Evolutionary conservation across 306 rosid genomes (phyloP), one percentile per base, ranked within the genome.

Genomic region (Acmispon strigosus): DNA sequence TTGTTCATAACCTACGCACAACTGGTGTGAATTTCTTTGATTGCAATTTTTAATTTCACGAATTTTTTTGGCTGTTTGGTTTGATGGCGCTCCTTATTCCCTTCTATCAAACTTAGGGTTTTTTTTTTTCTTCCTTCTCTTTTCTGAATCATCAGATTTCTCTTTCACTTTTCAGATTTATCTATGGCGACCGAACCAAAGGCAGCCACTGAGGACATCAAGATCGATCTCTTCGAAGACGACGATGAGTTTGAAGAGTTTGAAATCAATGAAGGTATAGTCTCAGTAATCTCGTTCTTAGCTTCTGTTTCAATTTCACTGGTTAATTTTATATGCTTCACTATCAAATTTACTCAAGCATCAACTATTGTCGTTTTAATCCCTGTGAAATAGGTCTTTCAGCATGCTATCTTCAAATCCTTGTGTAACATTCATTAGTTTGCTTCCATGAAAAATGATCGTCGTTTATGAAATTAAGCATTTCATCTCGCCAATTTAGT

Each of bases 231-330:
- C 61, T 88, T 91, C 65, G 96, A 91, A 74, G 96, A 91, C 56
- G 97, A 91, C 22, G 97, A 88, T 20, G 97, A 91, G 65, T 91
- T 91, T 66, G 92, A 91, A 41, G 97, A 91, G 87, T 91, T 90
- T 74, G 92, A 91, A 41, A 80, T 86, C 77, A 80, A 85, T 41
- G 91, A 85, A 82, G 96, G 97, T 88, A 59, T 48, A 19, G 36
- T 10, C 7, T 6, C 17, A 36, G 19, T 62, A 4, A n/a, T 73
- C 66, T 34, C 19, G 3, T 59, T 53, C 54, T 19, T 41, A 1
- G 14, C 29, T 54, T 49, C 10, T 62, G 41, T 54, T 66, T 61
- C 17, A 44, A 18, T 50, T 24, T 57, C 15, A 11, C 8, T 13
- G 9, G 2, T 20, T 42, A 7, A 27, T 17, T 27, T 4, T 34